phyloP scores from a whole-genome alignment of 129 eudicot genomes.

The Flaveria robusta region DNA sequence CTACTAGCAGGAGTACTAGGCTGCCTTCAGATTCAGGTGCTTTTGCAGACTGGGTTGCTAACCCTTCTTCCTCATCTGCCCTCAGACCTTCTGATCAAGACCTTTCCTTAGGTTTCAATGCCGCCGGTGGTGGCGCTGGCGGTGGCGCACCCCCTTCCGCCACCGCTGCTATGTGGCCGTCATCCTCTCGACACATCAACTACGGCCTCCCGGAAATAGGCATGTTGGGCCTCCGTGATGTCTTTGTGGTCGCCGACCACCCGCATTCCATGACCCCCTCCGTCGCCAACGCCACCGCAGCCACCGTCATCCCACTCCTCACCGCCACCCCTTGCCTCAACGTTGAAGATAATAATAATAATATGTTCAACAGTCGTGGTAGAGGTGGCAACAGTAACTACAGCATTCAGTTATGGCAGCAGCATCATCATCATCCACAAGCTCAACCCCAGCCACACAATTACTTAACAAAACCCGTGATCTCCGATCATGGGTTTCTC shows the following conservation, averaged over 20 bases:
- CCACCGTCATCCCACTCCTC: slow-evolving; percentile 54
- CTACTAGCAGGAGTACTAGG: slow-evolving; percentile 67
- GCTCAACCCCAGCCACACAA: slow-evolving; percentile 12
- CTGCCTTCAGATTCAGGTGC: slow-evolving; percentile 78
- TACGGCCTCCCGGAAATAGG: slow-evolving; percentile 68
- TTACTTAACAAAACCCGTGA: slow-evolving; percentile 47
- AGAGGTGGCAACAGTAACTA: slow-evolving; percentile 19
- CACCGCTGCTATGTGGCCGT: slow-evolving; percentile 39
- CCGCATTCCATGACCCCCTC: slow-evolving; percentile 31
- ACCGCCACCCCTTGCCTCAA: slow-evolving; percentile 48
- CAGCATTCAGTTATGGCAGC: slow-evolving; percentile 60
- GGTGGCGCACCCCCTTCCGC: slow-evolving; percentile 23
- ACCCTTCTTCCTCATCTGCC: slow-evolving; percentile 51
- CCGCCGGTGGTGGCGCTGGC: slow-evolving; percentile 17
- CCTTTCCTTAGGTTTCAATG: slow-evolving; percentile 81
- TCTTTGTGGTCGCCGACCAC: slow-evolving; percentile 54
- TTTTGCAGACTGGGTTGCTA: slow-evolving; percentile 80
- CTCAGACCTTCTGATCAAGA: slow-evolving; percentile 50
- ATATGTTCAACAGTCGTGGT: slow-evolving; percentile 3
- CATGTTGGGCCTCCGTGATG: slow-evolving; percentile 46
- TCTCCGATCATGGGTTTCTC: slow-evolving; percentile 39
- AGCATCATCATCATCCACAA: slow-evolving; percentile 31
- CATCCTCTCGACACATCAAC: slow-evolving; percentile 50
- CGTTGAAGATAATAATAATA: slow-evolving; percentile 28
- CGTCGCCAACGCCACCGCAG: slow-evolving; percentile 28